Evolutionary conservation across 1,284 basidiomycete genomes (phyloP).

Genomic region (Meripilus lineatus): DNA sequence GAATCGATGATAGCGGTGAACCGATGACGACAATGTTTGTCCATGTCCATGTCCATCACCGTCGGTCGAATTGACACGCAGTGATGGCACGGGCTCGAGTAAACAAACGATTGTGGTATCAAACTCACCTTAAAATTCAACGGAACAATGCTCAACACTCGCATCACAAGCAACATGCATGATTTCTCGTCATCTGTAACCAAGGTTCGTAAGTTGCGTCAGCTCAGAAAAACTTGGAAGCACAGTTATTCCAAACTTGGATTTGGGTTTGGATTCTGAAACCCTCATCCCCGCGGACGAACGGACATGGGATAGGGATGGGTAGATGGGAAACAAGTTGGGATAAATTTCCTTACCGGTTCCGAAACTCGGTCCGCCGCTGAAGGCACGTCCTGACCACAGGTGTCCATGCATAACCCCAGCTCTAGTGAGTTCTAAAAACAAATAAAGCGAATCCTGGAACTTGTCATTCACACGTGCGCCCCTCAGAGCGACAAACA

Average conservation of each 20-base stretch:
- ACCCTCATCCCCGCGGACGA: too few relatives aligned
- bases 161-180: constrained; percentile 93
- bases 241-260: too few relatives aligned
- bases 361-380: constrained; percentile 94
- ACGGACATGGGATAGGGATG: too few relatives aligned
- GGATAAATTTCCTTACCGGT: constrained; percentile 49
- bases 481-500: constrained; percentile 75
- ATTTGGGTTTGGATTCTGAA: too few relatives aligned
- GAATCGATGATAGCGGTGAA: too few relatives aligned
- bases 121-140: constrained; percentile 82
- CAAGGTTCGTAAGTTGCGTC: too few relatives aligned
- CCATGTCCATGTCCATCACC: too few relatives aligned
- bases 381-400: constrained; percentile 86
- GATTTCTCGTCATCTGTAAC: constrained; percentile 80
- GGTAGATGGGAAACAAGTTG: constrained; percentile 5
- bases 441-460: constrained; percentile 92
- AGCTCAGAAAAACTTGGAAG: too few relatives aligned
- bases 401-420: constrained; percentile 93
- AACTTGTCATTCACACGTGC: constrained; percentile 95
- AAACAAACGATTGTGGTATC: constrained; percentile 1
- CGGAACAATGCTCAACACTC: constrained; percentile 90
- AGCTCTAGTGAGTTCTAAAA: constrained; percentile 89
- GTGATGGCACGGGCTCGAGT: too few relatives aligned
- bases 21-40: too few relatives aligned
- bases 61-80: too few relatives aligned